Evolutionary conservation across 805 yeast species (phyloP).

Genomic region (Metschnikowia santaceciliae): DNA sequence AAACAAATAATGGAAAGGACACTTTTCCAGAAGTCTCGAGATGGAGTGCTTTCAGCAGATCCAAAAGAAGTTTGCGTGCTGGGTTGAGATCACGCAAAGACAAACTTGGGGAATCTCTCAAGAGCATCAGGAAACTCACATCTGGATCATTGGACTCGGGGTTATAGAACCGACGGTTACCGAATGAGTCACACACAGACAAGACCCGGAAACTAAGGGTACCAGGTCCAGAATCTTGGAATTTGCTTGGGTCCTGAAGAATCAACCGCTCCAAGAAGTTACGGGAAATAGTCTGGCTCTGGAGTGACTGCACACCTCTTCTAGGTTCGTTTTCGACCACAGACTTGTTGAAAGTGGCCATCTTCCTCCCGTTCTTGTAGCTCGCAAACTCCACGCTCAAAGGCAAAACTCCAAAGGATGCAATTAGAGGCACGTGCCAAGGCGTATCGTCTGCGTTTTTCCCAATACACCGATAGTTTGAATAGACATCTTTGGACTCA

Average conservation of each 20-base stretch:
- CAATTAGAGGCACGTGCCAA: slow-evolving; percentile 42
- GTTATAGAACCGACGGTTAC: slow-evolving; percentile 31
- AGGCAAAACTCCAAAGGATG: slow-evolving; percentile 77
- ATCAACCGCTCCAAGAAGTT: slow-evolving; percentile 35
- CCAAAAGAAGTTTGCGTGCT: slow-evolving; percentile 22
- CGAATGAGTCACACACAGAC: slow-evolving; percentile 31
- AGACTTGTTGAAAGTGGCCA: slow-evolving; percentile 23
- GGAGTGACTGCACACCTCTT: slow-evolving; percentile 13
- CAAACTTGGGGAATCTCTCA: slow-evolving; percentile 25
- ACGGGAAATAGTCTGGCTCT: slow-evolving; percentile 22
- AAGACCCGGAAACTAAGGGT: slow-evolving; percentile 32
- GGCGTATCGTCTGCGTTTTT: slow-evolving; percentile 38
- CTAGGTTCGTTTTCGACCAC: slow-evolving; percentile 22
- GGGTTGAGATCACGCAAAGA: slow-evolving; percentile 21
- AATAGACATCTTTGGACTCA: slow-evolving; percentile 16
- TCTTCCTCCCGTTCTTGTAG: slow-evolving; percentile 23
- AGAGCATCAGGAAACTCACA: slow-evolving; percentile 26
- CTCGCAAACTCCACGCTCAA: slow-evolving; percentile 25
- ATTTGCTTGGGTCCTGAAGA: slow-evolving; percentile 23
- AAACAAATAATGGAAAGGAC: slow-evolving; percentile 30
- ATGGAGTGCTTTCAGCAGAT: slow-evolving; percentile 28
- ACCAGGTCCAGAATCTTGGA: slow-evolving; percentile 20
- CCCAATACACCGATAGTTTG: slow-evolving; percentile 53
- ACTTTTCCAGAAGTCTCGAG: slow-evolving; percentile 14
- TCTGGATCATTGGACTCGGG: slow-evolving; percentile 36